Evolutionary conservation across 768 basidiomycete species (phyloP).

Genomic region (Panellus pusillus): DNA sequence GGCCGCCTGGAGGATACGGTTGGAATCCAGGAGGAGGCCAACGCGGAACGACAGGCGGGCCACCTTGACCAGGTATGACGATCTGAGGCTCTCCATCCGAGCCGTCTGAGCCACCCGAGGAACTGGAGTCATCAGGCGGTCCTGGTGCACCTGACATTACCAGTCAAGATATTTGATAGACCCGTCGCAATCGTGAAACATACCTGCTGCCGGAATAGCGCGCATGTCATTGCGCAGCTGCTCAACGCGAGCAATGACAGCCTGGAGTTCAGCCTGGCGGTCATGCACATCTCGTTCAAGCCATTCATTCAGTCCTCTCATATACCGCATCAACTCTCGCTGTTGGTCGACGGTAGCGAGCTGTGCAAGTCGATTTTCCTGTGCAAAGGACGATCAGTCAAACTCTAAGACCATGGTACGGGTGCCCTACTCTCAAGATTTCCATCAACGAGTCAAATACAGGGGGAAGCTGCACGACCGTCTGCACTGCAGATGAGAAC

Average conservation of each 20-base stretch:
- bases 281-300: slow-evolving; percentile 75
- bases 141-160: not conserved
- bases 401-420: not conserved
- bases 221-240: slow-evolving; percentile 45
- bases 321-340: slow-evolving; percentile 77
- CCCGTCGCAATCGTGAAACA: slow-evolving; percentile 2
- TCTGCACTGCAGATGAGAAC: slow-evolving; percentile 36
- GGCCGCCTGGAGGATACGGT: slow-evolving; percentile 14
- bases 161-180: not conserved
- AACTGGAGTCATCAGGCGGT: slow-evolving; percentile 10
- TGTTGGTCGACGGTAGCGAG: slow-evolving; percentile 77
- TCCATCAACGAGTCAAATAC: slow-evolving; percentile 70
- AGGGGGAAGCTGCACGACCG: slow-evolving; percentile 59
- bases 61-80: slow-evolving; percentile 10
- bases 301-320: slow-evolving; percentile 77
- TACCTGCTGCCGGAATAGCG: slow-evolving; percentile 37
- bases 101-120: slow-evolving; percentile 6
- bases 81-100: not conserved
- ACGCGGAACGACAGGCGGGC: slow-evolving; percentile 1
- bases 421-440: slow-evolving; percentile 55
- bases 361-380: slow-evolving; percentile 80
- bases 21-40: slow-evolving; percentile 15
- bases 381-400: slow-evolving; percentile 11
- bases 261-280: slow-evolving; percentile 71
- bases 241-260: slow-evolving; percentile 62